Base-by-base conservation (phyloP, 345 rosid species). In the Moringa oleifera region DNA sequence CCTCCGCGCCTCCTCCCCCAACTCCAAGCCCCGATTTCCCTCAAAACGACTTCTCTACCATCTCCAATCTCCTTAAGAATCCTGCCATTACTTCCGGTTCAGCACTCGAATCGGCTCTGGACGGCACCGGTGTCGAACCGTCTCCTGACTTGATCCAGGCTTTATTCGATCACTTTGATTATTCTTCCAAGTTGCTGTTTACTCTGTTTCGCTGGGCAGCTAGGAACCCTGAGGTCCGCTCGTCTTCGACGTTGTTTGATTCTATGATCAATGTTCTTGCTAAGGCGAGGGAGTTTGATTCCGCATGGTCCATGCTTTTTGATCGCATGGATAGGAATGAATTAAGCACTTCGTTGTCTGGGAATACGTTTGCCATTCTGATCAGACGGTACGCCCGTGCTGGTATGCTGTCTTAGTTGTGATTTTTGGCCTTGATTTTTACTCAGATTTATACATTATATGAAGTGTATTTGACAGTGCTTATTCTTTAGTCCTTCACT, bases 361-460 rank as follows among this genome's bases (percentile, higher is more conserved):
- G 57, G n/a, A 82, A 90, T 51, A 82, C 95, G 0, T 79, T 88
- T 63, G 79, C 79, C 13, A 66, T 82, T 63, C 67, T 94, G 63
- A 88, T 94, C 76, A 78, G 96, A 82, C 88, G 96, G 63, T 90
- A 79, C 62, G 63, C 87, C 70, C 87, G 89, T 13, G 92, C 92
- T 58, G 97, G 98, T 90, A 81, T 22, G 69, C 33, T 28, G 58
- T 8, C 3, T 28, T 28, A 28, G 8, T 8, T 28, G 33, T 8
- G 33, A 28, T 28, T 28, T 2, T 28, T 2, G 8, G 33, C 3
- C 8, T 28, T 28, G 5, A 28, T 28, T 28, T 28, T 28, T 28
- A 2, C 33, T 28, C 33, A 8, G 8, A 28, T 28, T 28, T 28
- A 8, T 8, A 28, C 8, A 8, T 28, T 2, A 28, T 28, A 2